Percentiles rank a stretch among this genome's conserved stretches.
phyloP scores from a whole-genome alignment of 768 basidiomycete species.

The Mycena maculata region DNA sequence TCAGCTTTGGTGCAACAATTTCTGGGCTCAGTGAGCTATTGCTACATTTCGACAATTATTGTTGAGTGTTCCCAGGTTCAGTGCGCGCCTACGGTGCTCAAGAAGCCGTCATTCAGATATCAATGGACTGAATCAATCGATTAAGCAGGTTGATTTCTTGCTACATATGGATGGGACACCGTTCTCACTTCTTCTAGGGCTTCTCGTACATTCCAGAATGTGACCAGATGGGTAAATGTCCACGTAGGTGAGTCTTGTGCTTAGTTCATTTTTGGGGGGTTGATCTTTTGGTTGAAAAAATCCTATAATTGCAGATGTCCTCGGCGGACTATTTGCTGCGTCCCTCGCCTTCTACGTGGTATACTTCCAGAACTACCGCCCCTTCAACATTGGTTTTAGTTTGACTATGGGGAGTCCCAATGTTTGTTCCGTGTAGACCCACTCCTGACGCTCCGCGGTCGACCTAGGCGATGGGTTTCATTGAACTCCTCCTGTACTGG shows the following conservation, averaged over 20 bases:
- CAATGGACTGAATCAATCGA: slow-evolving; percentile 53
- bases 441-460: background rate
- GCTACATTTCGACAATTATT: slow-evolving; percentile 11
- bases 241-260: slow-evolving; percentile 40
- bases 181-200: background rate
- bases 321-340: slow-evolving; percentile 56
- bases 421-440: background rate
- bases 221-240: slow-evolving; percentile 50
- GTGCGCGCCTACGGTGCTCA: slow-evolving; percentile 64
- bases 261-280: background rate
- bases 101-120: slow-evolving; percentile 48
- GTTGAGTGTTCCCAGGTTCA: slow-evolving; percentile 35
- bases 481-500: slow-evolving; percentile 53
- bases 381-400: slow-evolving; percentile 49
- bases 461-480: slow-evolving; percentile 52
- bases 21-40: slow-evolving; percentile 59
- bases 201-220: slow-evolving; percentile 54
- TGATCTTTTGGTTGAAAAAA: background rate
- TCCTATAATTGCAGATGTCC: slow-evolving; percentile 38
- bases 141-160: slow-evolving; percentile 35
- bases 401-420: slow-evolving; percentile 55
- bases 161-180: no score
- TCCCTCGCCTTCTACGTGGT: slow-evolving; percentile 57
- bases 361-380: slow-evolving; percentile 45
- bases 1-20: slow-evolving; percentile 65